Conservation (phyloP, 2,329 filamentous ascomycete species). For the Blastomyces percursus region DNA sequence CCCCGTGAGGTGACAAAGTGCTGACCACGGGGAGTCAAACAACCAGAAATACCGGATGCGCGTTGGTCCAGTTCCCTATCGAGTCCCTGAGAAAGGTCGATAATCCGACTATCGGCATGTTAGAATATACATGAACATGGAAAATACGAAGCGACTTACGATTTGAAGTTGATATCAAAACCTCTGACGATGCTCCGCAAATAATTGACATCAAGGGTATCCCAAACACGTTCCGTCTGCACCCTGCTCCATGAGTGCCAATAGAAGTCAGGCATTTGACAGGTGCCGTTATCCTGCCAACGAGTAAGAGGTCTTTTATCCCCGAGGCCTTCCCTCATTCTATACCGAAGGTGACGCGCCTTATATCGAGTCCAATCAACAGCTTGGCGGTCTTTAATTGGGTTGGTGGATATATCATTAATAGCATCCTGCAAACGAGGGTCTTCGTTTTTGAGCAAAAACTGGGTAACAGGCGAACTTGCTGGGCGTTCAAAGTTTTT, state of each 20-base stretch:
- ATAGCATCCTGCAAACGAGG: slow-evolving; percentile 42
- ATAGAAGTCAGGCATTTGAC: slow-evolving; percentile 45
- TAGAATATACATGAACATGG: slow-evolving; percentile 4
- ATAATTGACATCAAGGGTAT: slow-evolving; percentile 54
- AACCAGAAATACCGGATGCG: slow-evolving; percentile 50
- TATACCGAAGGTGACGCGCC: slow-evolving; percentile 48
- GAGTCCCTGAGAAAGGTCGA: slow-evolving; percentile 63
- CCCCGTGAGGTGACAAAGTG: slow-evolving; percentile 51
- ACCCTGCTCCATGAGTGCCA: slow-evolving; percentile 41
- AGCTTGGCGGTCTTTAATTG: slow-evolving; percentile 18
- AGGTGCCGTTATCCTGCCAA: slow-evolving; percentile 46
- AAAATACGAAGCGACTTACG: slow-evolving; percentile 26
- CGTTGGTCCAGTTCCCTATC: slow-evolving; percentile 45
- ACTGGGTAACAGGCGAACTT: slow-evolving; percentile 52
- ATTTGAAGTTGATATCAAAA: slow-evolving; percentile 50
- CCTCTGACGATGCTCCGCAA: slow-evolving; percentile 40
- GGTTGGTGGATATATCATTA: slow-evolving; percentile 34
- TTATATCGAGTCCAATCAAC: slow-evolving; percentile 38
- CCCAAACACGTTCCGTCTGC: slow-evolving; percentile 51
- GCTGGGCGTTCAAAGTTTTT: slow-evolving; percentile 42
- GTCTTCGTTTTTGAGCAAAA: slow-evolving; percentile 49
- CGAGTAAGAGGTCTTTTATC: slow-evolving; percentile 47
- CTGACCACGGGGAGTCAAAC: slow-evolving; percentile 56
- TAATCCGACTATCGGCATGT: slow-evolving; percentile 25
- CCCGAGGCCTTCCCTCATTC: slow-evolving; percentile 43